Evolutionary conservation across 2,329 filamentous ascomycete genomes (phyloP).

Genomic region (Aureobasidium melanogenum): DNA sequence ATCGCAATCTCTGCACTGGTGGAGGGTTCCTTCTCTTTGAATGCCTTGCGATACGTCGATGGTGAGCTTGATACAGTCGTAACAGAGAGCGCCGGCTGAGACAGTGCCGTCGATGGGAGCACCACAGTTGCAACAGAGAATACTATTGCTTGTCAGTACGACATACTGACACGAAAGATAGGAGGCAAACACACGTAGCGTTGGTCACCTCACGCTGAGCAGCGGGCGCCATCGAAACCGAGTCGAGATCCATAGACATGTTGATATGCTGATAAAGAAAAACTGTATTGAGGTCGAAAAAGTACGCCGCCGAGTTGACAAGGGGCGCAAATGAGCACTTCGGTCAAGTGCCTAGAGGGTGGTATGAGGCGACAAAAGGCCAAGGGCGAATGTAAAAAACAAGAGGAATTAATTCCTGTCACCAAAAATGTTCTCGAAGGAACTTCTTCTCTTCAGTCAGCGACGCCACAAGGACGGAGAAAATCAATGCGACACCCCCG

Average conservation of each 20-base stretch:
- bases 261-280: slow-evolving; percentile 12
- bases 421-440: slow-evolving; percentile 13
- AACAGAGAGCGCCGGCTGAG: slow-evolving; percentile 79
- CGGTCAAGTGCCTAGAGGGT: neutral
- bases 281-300: neutral
- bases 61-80: slow-evolving; percentile 90
- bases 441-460: slow-evolving; percentile 8
- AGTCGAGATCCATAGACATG: slow-evolving; percentile 32
- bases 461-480: neutral
- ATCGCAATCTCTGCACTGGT: slow-evolving; percentile 92
- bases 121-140: slow-evolving; percentile 96
- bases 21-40: slow-evolving; percentile 78
- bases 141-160: slow-evolving; percentile 40
- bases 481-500: neutral
- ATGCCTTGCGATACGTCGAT: slow-evolving; percentile 89
- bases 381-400: neutral
- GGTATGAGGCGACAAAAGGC: neutral
- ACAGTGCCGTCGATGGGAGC: slow-evolving; percentile 89
- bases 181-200: slow-evolving; percentile 9
- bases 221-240: slow-evolving; percentile 17
- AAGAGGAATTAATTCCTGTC: neutral
- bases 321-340: neutral
- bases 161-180: slow-evolving; percentile 17
- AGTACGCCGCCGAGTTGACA: neutral
- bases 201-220: slow-evolving; percentile 7